Evolutionary conservation across 2,329 filamentous ascomycete genomes (phyloP).

Genomic region (Ascochyta pisi): DNA sequence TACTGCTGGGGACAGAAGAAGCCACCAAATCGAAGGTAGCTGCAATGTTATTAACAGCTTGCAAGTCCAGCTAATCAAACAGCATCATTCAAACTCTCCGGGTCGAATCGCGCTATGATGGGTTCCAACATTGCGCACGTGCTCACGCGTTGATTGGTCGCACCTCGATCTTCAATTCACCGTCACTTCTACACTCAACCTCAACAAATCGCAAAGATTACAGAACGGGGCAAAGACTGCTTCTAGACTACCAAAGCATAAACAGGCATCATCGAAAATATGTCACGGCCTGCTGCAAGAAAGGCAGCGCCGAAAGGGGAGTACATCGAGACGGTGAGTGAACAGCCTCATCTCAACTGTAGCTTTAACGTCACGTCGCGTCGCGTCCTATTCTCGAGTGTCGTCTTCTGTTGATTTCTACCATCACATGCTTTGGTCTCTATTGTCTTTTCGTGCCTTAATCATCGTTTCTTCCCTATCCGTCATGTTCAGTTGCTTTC

Average conservation of each 20-base stretch:
- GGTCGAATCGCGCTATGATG: not conserved
- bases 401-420: no score
- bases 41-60: no score
- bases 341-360: not conserved
- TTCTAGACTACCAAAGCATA: not conserved
- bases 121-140: slow-evolving; percentile 1
- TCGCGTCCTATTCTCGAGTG: not conserved
- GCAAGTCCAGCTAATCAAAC: no score
- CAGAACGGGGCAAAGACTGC: not conserved
- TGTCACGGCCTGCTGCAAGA: slow-evolving; percentile 61
- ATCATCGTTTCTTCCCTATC: not conserved
- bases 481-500: not conserved
- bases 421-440: no score
- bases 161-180: slow-evolving; percentile 12
- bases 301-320: slow-evolving; percentile 75
- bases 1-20: no score
- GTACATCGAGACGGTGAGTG: slow-evolving; percentile 88
- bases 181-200: slow-evolving; percentile 5
- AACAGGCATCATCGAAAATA: slow-evolving; percentile 16
- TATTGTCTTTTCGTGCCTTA: not conserved
- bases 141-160: slow-evolving; percentile 20
- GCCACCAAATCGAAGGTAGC: no score
- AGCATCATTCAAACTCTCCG: no score
- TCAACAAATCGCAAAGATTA: not conserved
- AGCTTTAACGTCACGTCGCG: not conserved